Evolutionary conservation across 2,329 filamentous ascomycete species (phyloP).

Genomic region (Ophiostoma pallidulum): DNA sequence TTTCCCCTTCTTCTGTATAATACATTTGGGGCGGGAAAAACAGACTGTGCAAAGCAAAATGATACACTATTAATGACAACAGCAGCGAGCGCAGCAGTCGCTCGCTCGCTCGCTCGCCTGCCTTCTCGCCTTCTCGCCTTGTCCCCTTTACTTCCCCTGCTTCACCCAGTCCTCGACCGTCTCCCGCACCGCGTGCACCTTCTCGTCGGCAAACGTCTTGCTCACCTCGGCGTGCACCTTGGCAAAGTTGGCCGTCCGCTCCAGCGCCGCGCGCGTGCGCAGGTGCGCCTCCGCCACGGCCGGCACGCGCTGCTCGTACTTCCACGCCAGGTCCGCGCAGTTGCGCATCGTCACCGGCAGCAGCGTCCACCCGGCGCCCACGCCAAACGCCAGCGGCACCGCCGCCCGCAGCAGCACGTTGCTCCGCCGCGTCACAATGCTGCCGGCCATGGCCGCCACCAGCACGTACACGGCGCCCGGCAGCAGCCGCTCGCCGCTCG

Average conservation of each 20-base stretch:
- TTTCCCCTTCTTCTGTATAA: conserved; percentile 17
- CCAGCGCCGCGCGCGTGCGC: conserved; percentile 56
- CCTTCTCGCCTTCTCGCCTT: neutral
- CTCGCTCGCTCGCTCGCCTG: neutral
- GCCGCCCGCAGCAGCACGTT: conserved; percentile 71
- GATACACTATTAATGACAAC: conserved; percentile 7
- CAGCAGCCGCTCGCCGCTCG: conserved; percentile 80
- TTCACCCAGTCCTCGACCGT: conserved; percentile 80
- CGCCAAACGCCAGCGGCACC: conserved; percentile 68
- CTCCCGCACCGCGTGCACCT: conserved; percentile 66
- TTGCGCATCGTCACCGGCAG: conserved; percentile 87
- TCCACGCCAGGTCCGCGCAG: conserved; percentile 76
- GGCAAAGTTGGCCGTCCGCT: conserved; percentile 62
- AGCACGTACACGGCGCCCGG: conserved; percentile 87
- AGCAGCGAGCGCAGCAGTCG: neutral
- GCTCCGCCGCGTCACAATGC: conserved; percentile 80
- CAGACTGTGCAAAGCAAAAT: neutral
- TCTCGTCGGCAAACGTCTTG: conserved; percentile 66
- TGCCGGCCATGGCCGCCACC: conserved; percentile 89
- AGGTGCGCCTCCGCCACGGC: conserved; percentile 74
- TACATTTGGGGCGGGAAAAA: conserved; percentile 5
- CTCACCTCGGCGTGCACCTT: conserved; percentile 64
- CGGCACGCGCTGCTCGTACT: conserved; percentile 84
- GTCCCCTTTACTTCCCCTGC: conserved; percentile 63
- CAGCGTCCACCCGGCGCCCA: conserved; percentile 74